A percentile compares a stretch with the other conserved stretches of the same genome.
These are phyloP conservation scores for Podaxis pistillaris DNA, from an alignment of 768 basidiomycete species.

Conservation along the genomic window DNA sequence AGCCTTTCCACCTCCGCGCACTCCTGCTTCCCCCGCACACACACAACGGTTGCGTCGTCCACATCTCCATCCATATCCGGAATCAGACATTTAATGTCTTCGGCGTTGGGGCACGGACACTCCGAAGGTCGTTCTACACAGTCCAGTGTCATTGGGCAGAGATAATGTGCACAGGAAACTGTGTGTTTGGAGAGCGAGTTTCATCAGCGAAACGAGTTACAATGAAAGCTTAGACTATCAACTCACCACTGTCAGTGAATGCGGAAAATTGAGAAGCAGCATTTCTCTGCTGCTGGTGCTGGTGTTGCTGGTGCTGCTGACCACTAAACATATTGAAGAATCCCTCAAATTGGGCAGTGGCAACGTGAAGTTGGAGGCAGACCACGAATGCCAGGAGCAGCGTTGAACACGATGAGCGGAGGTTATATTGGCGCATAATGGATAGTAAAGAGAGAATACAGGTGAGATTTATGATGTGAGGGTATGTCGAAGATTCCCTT, in stretches of 20 bases:
- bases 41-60: slow-evolving; percentile 60
- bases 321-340: slow-evolving; percentile 75
- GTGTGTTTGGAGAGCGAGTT: not conserved
- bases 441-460: not conserved
- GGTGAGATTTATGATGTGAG: not conserved
- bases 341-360: slow-evolving; percentile 71
- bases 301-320: slow-evolving; percentile 56
- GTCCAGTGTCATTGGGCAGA: slow-evolving; percentile 73
- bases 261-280: slow-evolving; percentile 63
- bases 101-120: slow-evolving; percentile 75
- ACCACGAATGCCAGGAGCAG: slow-evolving; percentile 22
- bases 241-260: slow-evolving; percentile 63
- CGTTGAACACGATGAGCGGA: not conserved
- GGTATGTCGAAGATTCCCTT: not conserved
- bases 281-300: slow-evolving; percentile 55
- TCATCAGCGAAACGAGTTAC: not conserved
- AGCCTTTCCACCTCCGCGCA: slow-evolving; percentile 64
- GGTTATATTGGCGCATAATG: not conserved
- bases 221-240: not conserved
- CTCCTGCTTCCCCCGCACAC: slow-evolving; percentile 63
- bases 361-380: slow-evolving; percentile 35
- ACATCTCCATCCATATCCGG: slow-evolving; percentile 55
- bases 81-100: slow-evolving; percentile 76
- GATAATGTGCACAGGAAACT: slow-evolving; percentile 74
- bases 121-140: slow-evolving; percentile 63